A percentile compares a stretch with the other conserved stretches of the same genome.
phyloP scores from a whole-genome alignment of 208 protist species.

The Blechomonas ayalai region DNA sequence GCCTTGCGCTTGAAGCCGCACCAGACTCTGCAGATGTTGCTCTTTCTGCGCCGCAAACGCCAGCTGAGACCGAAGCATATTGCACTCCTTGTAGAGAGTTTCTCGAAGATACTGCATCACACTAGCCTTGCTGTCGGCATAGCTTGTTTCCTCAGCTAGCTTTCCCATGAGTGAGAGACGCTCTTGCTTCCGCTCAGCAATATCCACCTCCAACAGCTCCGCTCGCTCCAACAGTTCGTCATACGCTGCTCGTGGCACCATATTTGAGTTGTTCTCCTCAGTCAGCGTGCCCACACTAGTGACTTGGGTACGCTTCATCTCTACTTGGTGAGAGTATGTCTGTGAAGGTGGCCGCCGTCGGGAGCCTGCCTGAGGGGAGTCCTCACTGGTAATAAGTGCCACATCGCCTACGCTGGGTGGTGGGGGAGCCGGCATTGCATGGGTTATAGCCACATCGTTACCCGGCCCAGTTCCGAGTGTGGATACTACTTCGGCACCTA shows the following conservation, averaged over 20 bases:
- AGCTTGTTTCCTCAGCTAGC: conserved; percentile 46
- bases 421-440: too few relatives aligned
- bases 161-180: conserved; percentile 27
- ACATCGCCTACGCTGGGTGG: too few relatives aligned
- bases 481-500: too few relatives aligned
- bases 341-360: background rate
- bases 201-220: conserved; percentile 35
- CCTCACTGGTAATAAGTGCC: too few relatives aligned
- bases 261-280: conserved; percentile 50
- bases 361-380: too few relatives aligned
- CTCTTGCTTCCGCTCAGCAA: conserved; percentile 40
- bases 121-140: conserved; percentile 38
- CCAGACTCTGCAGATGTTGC: conserved; percentile 12
- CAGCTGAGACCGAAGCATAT: conserved; percentile 71
- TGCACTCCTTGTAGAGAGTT: conserved; percentile 76
- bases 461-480: too few relatives aligned
- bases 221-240: conserved; percentile 20
- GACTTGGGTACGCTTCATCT: conserved; percentile 17
- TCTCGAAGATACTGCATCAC: conserved; percentile 79
- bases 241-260: conserved; percentile 43
- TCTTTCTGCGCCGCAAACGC: conserved; percentile 35
- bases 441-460: too few relatives aligned
- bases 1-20: background rate
- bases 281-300: conserved; percentile 62
- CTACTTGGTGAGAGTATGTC: background rate